phyloP scores from a whole-genome alignment of 139 green algal genomes.

The Tetradesmus lagerheimii region DNA sequence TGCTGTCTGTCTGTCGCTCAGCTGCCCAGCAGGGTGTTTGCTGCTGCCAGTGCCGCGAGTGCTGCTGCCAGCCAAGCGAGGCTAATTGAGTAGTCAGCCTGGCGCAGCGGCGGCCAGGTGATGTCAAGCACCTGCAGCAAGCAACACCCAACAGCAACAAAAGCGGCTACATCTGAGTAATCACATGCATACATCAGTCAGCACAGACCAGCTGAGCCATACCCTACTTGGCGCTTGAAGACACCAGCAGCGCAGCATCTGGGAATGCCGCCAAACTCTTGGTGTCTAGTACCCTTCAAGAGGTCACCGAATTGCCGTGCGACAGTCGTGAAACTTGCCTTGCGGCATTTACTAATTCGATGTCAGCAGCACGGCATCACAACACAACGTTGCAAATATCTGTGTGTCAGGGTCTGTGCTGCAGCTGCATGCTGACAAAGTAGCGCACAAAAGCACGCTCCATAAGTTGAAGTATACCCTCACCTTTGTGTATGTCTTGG shows the following conservation, averaged over 20 bases:
- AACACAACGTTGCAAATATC: too few relatives aligned
- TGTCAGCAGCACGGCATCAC: too few relatives aligned
- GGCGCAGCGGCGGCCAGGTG: conserved; percentile 42
- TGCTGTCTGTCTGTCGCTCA: conserved; percentile 30
- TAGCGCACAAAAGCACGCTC: neutral
- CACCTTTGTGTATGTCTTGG: conserved; percentile 39
- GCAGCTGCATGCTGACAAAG: neutral
- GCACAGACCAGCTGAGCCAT: neutral
- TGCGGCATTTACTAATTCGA: too few relatives aligned
- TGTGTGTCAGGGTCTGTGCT: too few relatives aligned
- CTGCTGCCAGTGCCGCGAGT: neutral
- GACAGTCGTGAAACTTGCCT: too few relatives aligned
- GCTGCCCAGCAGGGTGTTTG: neutral
- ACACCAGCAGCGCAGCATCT: too few relatives aligned
- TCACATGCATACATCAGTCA: neutral
- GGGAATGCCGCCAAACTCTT: too few relatives aligned
- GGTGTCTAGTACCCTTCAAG: too few relatives aligned
- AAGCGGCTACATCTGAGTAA: neutral
- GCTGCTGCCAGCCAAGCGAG: neutral
- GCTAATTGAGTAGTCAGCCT: conserved; percentile 32
- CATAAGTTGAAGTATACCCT: too few relatives aligned
- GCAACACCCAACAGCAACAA: neutral
- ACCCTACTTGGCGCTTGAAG: too few relatives aligned
- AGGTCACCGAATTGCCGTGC: too few relatives aligned
- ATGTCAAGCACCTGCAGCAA: conserved; percentile 34